Evolutionary conservation across 768 basidiomycete genomes (phyloP).

Genomic region (Psilocybe subaeruginosa): DNA sequence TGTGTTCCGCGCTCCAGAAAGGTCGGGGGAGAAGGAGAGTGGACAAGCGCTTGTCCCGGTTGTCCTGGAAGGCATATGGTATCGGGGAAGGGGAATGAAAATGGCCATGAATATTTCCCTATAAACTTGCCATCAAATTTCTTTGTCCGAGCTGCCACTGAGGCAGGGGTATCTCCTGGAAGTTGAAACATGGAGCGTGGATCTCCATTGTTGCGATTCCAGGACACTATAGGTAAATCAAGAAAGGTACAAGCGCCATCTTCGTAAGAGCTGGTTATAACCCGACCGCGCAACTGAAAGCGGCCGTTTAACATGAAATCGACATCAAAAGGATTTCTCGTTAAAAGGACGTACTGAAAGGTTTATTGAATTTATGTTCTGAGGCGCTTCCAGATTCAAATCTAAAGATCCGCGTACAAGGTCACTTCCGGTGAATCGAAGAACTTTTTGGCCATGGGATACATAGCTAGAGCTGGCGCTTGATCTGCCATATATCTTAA

Average conservation of each 20-base stretch:
- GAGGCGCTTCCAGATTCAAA: constrained; percentile 30
- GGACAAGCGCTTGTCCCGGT: background rate
- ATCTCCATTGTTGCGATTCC: constrained; percentile 35
- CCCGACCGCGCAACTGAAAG: constrained; percentile 31
- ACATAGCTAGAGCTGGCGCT: constrained; percentile 3
- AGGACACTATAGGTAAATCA: constrained; percentile 29
- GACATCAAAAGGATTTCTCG: background rate
- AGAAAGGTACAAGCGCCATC: constrained; percentile 33
- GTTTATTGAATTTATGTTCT: constrained; percentile 30
- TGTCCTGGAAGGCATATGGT: constrained; percentile 17
- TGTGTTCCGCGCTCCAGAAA: constrained; percentile 35
- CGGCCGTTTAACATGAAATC: background rate
- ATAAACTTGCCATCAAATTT: constrained; percentile 35
- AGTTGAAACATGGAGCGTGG: constrained; percentile 25
- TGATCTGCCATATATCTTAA: constrained; percentile 27
- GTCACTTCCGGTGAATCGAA: constrained; percentile 26
- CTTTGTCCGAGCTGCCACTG: constrained; percentile 12
- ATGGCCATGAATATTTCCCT: constrained; percentile 41
- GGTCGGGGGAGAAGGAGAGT: constrained; percentile 33
- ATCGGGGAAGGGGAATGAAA: constrained; percentile 41
- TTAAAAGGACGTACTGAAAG: constrained; percentile 24
- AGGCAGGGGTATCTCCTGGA: constrained; percentile 1
- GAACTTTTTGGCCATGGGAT: constrained; percentile 16
- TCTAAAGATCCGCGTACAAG: constrained; percentile 30
- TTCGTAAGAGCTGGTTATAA: constrained; percentile 30